Evolutionary conservation across 2,329 filamentous ascomycete species (phyloP).

Genomic region (Colletotrichum cuscutae): DNA sequence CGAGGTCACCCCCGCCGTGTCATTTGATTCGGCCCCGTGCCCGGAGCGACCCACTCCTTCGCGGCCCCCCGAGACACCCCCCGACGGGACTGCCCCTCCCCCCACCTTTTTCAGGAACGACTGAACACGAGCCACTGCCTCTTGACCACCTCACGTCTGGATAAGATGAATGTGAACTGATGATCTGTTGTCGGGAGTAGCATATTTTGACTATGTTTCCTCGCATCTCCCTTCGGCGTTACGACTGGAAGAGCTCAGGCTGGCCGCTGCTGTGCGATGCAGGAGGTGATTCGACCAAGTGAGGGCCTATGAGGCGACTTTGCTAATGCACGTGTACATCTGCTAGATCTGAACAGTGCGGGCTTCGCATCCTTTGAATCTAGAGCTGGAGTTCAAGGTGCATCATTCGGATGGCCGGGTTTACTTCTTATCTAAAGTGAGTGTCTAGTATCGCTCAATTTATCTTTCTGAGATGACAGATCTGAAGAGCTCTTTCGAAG

Average conservation of each 20-base stretch:
- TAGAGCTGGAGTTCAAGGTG: background rate
- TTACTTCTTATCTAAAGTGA: too few relatives aligned
- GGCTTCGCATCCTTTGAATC: background rate
- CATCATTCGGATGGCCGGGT: background rate
- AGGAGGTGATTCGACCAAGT: constrained; percentile 5
- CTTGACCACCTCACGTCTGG: background rate
- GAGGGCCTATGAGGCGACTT: background rate
- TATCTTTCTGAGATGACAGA: too few relatives aligned
- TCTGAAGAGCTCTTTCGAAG: too few relatives aligned
- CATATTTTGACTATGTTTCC: background rate
- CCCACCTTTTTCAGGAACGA: constrained; percentile 6
- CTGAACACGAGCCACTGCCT: constrained; percentile 6
- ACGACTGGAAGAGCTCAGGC: background rate
- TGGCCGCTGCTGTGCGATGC: background rate
- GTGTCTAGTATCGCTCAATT: too few relatives aligned
- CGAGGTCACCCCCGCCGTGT: background rate
- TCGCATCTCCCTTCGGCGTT: background rate
- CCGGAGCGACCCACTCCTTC: background rate
- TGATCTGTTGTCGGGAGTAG: too few relatives aligned
- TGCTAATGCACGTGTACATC: constrained; percentile 6
- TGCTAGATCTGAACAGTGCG: too few relatives aligned
- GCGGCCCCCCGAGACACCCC: constrained; percentile 10
- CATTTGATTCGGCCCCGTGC: constrained; percentile 24
- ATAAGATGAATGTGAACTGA: background rate
- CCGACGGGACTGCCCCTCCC: background rate